Evolutionary conservation across 2,329 filamentous ascomycete species (phyloP), one percentile per base, ranked within the genome.

Genomic region (Diaporthe velutina): DNA sequence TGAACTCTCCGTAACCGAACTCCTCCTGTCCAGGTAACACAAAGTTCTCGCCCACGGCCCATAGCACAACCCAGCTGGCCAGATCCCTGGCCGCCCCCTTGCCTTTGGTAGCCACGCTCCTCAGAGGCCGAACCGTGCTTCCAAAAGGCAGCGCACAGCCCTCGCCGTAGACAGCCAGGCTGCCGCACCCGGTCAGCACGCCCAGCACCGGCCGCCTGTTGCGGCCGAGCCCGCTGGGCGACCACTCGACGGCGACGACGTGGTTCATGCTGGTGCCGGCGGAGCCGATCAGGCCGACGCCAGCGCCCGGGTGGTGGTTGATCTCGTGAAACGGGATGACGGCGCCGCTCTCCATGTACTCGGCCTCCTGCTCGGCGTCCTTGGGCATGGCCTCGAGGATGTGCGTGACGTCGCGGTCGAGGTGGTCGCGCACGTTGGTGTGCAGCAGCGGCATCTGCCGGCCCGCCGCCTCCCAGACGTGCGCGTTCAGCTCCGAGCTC

Each of bases 191-290:
- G 1, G 87, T 86, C 76, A 91, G 80, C 5, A 88, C 86, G 19
- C 83, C 85, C 45, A 92, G 82, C 7, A 90, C 85, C 0, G 89
- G 86, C 1, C 90, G 84, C 10, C 85, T 80, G 78, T 90, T 90
- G 54, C 85, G 85, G 1, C 90, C 90, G n/a, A 92, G 80, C 2
- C 88, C 88, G n/a, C 82, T 82, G 0, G 90, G 89, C n/a, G 89
- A 91, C 90, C 90, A 92, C 64, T 85, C 87, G 28, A 91, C 77
- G 12, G 84, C 81, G 19, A 90, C 85, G 22, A 89, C 85, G 77
- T 91, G 89, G 76, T 89, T 90, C 78, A 91, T 83, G 4, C 87
- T 86, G 61, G 84, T 84, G 5, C 88, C 89, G 2, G 85, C 84
- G 22, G 85, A 85, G 0, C 87, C 87, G 50, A 90, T 84, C 2